Evolutionary conservation across 1,284 basidiomycete species (phyloP).

Genomic region (Xanthoconium separans): DNA sequence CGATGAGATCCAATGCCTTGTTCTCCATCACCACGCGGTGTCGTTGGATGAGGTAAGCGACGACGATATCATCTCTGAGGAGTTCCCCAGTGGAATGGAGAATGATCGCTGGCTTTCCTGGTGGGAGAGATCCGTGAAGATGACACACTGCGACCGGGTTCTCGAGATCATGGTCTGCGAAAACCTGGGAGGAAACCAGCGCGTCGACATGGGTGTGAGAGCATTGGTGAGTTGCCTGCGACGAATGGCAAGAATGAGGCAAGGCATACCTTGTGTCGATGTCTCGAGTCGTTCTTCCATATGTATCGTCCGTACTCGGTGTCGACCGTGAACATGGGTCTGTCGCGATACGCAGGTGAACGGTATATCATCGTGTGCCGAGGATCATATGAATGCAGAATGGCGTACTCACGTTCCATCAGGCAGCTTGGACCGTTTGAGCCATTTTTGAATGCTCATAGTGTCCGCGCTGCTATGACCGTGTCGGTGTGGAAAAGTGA

Average conservation of each 20-base stretch:
- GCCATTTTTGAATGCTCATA: slow-evolving; percentile 26
- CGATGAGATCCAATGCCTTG: slow-evolving; percentile 26
- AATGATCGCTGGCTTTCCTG: slow-evolving; percentile 20
- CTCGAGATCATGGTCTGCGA: slow-evolving; percentile 25
- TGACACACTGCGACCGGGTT: slow-evolving; percentile 24
- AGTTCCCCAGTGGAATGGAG: slow-evolving; percentile 25
- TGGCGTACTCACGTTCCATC: slow-evolving; percentile 23
- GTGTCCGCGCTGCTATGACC: background rate
- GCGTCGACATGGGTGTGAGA: background rate
- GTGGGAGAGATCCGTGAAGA: slow-evolving; percentile 10
- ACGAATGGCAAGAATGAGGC: background rate
- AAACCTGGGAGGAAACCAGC: slow-evolving; percentile 14
- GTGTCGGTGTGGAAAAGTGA: slow-evolving; percentile 24
- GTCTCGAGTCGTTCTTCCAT: slow-evolving; percentile 25
- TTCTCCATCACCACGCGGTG: slow-evolving; percentile 25
- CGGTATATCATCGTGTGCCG: background rate
- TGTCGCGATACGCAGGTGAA: background rate
- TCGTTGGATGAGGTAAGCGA: slow-evolving; percentile 30
- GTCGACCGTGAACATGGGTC: slow-evolving; percentile 21
- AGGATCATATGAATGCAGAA: background rate
- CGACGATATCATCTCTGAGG: slow-evolving; percentile 29
- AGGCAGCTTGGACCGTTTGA: slow-evolving; percentile 24
- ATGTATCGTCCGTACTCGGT: slow-evolving; percentile 25
- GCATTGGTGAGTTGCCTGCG: background rate
- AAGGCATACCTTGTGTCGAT: slow-evolving; percentile 22